These are phyloP conservation scores for Cicer judaicum DNA, from an alignment of 306 rosid genomes.

Conservation along the genomic window DNA sequence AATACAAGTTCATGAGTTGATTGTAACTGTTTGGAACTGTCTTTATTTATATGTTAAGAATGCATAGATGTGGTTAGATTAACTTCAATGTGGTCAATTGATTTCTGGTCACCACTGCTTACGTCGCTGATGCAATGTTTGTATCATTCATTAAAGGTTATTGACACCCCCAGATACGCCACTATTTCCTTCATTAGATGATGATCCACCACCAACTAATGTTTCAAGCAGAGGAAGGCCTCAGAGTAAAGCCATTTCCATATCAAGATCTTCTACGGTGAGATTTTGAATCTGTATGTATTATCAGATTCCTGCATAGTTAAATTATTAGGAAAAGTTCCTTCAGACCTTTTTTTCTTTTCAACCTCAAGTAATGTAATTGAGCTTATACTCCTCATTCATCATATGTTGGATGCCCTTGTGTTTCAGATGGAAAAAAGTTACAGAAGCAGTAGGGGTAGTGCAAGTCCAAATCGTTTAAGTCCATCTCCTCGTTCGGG, in stretches of 20 bases:
- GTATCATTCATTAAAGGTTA: conserved; percentile 58
- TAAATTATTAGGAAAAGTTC: background rate
- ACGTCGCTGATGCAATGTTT: conserved; percentile 40
- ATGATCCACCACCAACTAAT: conserved; percentile 56
- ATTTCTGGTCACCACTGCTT: conserved; percentile 36
- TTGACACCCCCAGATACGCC: conserved; percentile 90
- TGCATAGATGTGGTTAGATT: background rate
- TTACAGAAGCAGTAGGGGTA: conserved; percentile 81
- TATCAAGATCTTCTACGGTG: conserved; percentile 88
- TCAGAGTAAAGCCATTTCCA: conserved; percentile 82
- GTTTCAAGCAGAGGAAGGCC: conserved; percentile 72
- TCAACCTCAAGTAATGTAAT: conserved; percentile 20
- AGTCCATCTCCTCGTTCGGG: conserved; percentile 85
- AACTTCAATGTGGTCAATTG: background rate
- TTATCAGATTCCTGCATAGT: conserved; percentile 41
- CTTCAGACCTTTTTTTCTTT: conserved; percentile 9
- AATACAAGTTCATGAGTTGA: conserved; percentile 9
- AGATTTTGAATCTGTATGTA: conserved; percentile 41
- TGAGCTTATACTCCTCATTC: conserved; percentile 33
- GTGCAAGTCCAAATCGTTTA: conserved; percentile 84
- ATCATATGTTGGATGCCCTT: conserved; percentile 15
- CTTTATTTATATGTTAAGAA: conserved; percentile 1
- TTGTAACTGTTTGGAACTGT: conserved; percentile 8
- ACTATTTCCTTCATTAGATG: conserved; percentile 83
- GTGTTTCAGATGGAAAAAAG: conserved; percentile 81